These are phyloP conservation scores for Dactylellina leptospora DNA, from an alignment of 2,329 filamentous ascomycete species.

Conservation along the genomic window DNA sequence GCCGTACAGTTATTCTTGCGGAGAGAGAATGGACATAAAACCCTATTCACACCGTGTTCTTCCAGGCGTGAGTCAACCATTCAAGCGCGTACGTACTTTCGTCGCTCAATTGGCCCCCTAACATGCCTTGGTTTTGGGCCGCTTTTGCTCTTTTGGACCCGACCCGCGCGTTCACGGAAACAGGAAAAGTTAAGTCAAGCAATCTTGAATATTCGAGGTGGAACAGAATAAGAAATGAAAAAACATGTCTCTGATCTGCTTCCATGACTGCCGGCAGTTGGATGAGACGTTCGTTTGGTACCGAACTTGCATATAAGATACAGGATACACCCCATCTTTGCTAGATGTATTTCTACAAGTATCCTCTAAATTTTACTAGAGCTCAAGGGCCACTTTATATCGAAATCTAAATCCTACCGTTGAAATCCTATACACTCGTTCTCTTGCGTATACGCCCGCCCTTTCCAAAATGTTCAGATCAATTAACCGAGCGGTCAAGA, in stretches of 20 bases:
- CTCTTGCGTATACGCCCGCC: not conserved
- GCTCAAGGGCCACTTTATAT: no score
- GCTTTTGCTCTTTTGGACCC: conserved; percentile 30
- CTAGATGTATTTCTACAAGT: no score
- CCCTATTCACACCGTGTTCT: conserved; percentile 4
- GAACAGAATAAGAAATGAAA: not conserved
- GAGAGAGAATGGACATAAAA: not conserved
- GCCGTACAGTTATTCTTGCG: conserved; percentile 50
- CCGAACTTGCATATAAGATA: conserved; percentile 35
- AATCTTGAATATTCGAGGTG: not conserved
- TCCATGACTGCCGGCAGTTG: no score
- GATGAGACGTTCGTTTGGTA: not conserved
- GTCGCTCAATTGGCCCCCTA: not conserved
- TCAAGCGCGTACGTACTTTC: conserved; percentile 3
- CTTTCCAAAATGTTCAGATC: conserved; percentile 47
- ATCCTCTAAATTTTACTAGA: no score
- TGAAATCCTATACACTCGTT: conserved; percentile 6
- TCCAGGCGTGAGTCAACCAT: conserved; percentile 26
- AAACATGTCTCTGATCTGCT: no score
- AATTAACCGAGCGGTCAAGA: conserved; percentile 48
- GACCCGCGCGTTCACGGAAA: conserved; percentile 26
- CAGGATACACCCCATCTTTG: no score
- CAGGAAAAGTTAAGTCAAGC: not conserved
- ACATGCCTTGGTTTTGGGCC: conserved; percentile 19
- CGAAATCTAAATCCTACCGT: not conserved